Evolutionary conservation across 1,284 basidiomycete genomes (phyloP), one percentile per base, ranked within the genome.

Genomic region (Leccinum variabile): DNA sequence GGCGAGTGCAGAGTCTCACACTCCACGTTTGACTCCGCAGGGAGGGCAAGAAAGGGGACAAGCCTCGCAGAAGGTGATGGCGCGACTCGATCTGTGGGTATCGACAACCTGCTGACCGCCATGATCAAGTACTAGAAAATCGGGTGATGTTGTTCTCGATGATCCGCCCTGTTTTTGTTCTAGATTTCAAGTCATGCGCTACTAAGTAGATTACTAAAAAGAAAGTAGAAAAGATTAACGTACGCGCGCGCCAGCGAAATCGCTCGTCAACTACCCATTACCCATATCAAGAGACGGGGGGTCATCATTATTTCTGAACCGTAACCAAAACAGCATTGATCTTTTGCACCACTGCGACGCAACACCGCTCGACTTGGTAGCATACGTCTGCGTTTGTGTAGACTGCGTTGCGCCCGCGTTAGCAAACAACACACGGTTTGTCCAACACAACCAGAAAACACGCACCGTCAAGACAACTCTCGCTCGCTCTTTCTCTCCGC

Each of bases 81-180:
- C 35, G 35, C 35, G 35, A 37, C 35, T 37, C 35, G 74, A 8
- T 85, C 83, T 9, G 86, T 84, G 35, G 82, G 82, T 1, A 72
- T 92, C 55, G 84, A 87, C n/a, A 82, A 75, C 7, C 90, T 90
- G 9, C 71, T 92, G 55, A 84, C 82, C 0, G 90, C 89, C 16
- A 81, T 90, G 57, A 87, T 91, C 72, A 92, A 92, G 77, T 83
- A 82, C 66, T 85, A 89, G 16, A 91, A 89, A 74, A 75, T 90
- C 18, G 90, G 90, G 89, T 89, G 57, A 70, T 60, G 9, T 37
- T 37, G 9, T 37, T 37, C 11, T 37, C 41, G 9, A n/a, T 44
- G 41, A 44, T 41, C 16, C 39, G 6, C 55, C 56, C 25, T 69
- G 46, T 37, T 37, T 37, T 37, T 37, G 35, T 37, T 37, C 35